Base-by-base conservation (phyloP, 2,329 filamentous ascomycete genomes). In the Penicillium decumbens region DNA sequence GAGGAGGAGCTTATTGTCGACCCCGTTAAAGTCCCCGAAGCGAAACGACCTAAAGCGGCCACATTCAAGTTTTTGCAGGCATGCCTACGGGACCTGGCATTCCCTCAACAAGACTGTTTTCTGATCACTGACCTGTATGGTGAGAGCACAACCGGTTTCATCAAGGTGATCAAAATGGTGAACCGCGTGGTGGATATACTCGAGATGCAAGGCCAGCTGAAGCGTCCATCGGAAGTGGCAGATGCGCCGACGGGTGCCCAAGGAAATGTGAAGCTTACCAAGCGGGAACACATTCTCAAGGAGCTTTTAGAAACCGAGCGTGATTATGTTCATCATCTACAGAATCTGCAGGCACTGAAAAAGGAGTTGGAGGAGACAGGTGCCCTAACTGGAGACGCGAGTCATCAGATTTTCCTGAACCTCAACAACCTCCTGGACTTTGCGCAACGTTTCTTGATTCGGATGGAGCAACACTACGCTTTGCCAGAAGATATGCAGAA, bases 311-410 rank as follows among this genome's bases (percentile, higher is more conserved):
- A 92, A 61, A 97, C 92, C 1, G 93, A 98, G 72, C 85, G 93
- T 55, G 96, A 96, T 72, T 98, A 98, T 62, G 93, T 97, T 3
- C 91, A 97, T 68, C 93, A 98, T 74, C 75, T 98, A 45, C 92
- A 97, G 68, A 92, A 95, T 59, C 72, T 98, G 30, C 90, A 97
- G 68, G 86, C 91, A 43, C 80, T 97, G 65, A 97, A 95, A 74
- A 92, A 89, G 72, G 82, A 86, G 23, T 77, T 97, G 47, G 90
- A 96, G 61, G 87, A 95, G 66, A 90, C 86, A 58, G 90, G 90
- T 32, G 83, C 89, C 32, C 83, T 97, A 56, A 87, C 89, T 1
- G 92, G 93, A 46, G 93, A 98, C 67, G 82, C 86, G 8, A 85
- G 95, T 20, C 91, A 97, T 72, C 84, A 91, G 65, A 96, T 98